Evolutionary conservation across 306 rosid genomes (phyloP), one percentile per base, ranked within the genome.

Genomic region (Fagus sylvatica): DNA sequence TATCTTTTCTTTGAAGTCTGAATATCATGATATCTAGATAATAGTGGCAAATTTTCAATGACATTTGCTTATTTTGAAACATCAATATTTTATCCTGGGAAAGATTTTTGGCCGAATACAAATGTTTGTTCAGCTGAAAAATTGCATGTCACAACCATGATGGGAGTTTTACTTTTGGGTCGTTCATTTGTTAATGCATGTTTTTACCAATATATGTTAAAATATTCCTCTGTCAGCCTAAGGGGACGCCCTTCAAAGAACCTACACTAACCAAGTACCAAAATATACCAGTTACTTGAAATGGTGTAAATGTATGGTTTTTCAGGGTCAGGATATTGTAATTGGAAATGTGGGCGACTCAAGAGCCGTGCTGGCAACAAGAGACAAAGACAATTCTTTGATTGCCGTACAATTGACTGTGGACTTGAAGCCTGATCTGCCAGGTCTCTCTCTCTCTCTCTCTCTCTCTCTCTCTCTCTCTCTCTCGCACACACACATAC

Each of bases 381-480:
- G 82, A 43, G 88, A 87, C 12, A 43, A 79, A 33, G 83, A 81
- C 54, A 68, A 76, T 56, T 81, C 82, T 73, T 61, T 84, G 86
- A 75, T 82, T 71, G 80, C 90, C 41, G 55, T 81, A 15, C 90
- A 87, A 37, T 71, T 87, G 77, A 87, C 90, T 1, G 86, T 84
- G 71, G 90, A 87, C 73, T 77, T 87, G 70, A 87, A 87, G 80
- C 90, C 90, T 28, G 90, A 87, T 80, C 90, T 87, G 74, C 90
- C 90, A 15, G 82, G 89, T 86, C 67, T 60, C 32, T 59, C 11
- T 80, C 59, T 79, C 73, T 75, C 59, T 59, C 65, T 16, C 62
- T 54, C 17, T 76, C 36, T 64, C 72, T 69, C 62, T 66, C 30
- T 0, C 0, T 1, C 16, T 16, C 17, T 15, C 2, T 5, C 33